These are phyloP conservation scores for Pleurotus salmoneostramineus DNA, from an alignment of 768 basidiomycete species.

Conservation along the genomic window DNA sequence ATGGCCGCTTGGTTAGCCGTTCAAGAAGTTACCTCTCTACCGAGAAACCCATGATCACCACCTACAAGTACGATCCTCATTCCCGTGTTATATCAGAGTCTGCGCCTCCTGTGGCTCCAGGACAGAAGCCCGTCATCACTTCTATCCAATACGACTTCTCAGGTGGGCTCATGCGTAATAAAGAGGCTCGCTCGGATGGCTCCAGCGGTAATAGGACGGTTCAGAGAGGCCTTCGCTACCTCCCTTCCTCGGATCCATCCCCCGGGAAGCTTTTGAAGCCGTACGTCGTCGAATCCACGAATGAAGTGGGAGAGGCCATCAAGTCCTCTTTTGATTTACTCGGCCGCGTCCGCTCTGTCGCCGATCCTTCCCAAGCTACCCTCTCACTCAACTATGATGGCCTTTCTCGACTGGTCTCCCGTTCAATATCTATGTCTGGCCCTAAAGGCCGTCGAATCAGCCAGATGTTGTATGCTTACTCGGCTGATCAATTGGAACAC, in stretches of 20 bases:
- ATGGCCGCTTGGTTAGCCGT: neutral
- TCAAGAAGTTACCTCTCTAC: neutral
- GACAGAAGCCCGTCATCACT: neutral
- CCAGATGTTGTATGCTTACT: neutral
- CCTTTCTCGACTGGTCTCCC: neutral
- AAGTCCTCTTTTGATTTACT: slow-evolving; percentile 1
- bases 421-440: neutral
- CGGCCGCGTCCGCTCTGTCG: neutral
- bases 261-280: slow-evolving; percentile 4
- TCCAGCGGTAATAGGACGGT: neutral
- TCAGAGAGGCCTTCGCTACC: neutral
- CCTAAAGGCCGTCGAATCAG: neutral
- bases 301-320: neutral
- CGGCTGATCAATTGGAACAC: neutral
- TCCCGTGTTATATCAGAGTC: slow-evolving; percentile 5
- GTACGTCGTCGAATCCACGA: slow-evolving; percentile 4
- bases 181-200: neutral
- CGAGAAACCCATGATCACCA: neutral
- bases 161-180: neutral
- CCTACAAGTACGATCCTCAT: slow-evolving; percentile 7
- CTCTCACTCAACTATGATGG: slow-evolving; percentile 7
- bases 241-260: slow-evolving; percentile 7
- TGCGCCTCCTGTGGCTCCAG: neutral
- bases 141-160: neutral
- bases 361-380: slow-evolving; percentile 1